phyloP scores from a whole-genome alignment of 2,329 filamentous ascomycete genomes.

The Acephala macrosclerotiorum region DNA sequence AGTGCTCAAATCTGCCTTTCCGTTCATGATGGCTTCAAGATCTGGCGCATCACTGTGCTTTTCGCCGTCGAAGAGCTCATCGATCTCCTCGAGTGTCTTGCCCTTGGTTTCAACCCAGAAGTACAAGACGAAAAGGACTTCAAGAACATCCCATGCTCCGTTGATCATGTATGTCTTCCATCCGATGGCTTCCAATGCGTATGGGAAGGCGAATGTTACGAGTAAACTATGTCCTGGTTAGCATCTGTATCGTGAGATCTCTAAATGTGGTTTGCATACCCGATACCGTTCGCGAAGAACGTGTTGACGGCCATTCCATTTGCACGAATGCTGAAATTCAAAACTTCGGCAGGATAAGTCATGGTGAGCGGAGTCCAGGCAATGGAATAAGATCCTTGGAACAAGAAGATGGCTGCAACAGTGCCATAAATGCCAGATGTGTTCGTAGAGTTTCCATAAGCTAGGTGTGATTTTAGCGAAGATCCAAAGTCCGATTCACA shows the following conservation, averaged over 20 bases:
- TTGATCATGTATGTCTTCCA: slow-evolving; percentile 34
- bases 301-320: slow-evolving; percentile 52
- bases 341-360: slow-evolving; percentile 54
- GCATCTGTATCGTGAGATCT: background rate
- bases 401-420: slow-evolving; percentile 58
- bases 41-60: slow-evolving; percentile 38
- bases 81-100: slow-evolving; percentile 49
- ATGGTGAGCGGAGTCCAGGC: slow-evolving; percentile 54
- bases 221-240: slow-evolving; percentile 27
- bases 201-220: slow-evolving; percentile 51
- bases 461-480: slow-evolving; percentile 13
- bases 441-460: slow-evolving; percentile 27
- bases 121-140: slow-evolving; percentile 52
- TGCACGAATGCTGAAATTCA: slow-evolving; percentile 57
- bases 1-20: slow-evolving; percentile 6
- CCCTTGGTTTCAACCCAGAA: slow-evolving; percentile 50
- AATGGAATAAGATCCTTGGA: slow-evolving; percentile 57
- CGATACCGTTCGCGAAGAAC: slow-evolving; percentile 43
- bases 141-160: slow-evolving; percentile 41
- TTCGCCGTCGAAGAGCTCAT: slow-evolving; percentile 31
- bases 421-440: slow-evolving; percentile 49
- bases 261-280: slow-evolving; percentile 3
- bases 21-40: slow-evolving; percentile 17
- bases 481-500: slow-evolving; percentile 37
- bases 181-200: slow-evolving; percentile 44